Evolutionary conservation across 441 rosid genomes (phyloP).

Genomic region (Gossypium gossypioides): DNA sequence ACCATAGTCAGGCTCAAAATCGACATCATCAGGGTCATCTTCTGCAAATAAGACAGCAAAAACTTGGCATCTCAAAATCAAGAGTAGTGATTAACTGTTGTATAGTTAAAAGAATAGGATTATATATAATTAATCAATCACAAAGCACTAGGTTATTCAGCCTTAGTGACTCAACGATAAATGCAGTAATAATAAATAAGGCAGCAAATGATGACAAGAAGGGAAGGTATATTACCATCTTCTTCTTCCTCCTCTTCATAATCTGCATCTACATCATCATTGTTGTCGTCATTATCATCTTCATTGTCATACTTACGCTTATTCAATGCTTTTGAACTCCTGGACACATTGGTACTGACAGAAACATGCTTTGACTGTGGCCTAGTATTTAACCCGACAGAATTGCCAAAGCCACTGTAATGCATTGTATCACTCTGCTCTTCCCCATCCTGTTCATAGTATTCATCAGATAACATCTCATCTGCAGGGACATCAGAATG

Average conservation of each 20-base stretch:
- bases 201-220: neutral
- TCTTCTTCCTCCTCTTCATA: constrained; percentile 76
- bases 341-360: constrained; percentile 32
- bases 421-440: constrained; percentile 69
- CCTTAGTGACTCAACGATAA: neutral
- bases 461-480: constrained; percentile 98
- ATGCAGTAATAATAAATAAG: neutral
- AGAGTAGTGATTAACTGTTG: constrained; percentile 3
- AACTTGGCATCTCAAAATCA: constrained; percentile 12
- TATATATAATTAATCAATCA: neutral
- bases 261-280: constrained; percentile 58
- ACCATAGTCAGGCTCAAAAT: constrained; percentile 71
- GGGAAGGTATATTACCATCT: constrained; percentile 53
- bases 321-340: constrained; percentile 46
- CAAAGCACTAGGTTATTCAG: neutral
- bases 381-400: constrained; percentile 46
- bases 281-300: constrained; percentile 24
- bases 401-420: constrained; percentile 45
- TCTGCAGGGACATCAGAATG: constrained; percentile 86
- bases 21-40: constrained; percentile 97
- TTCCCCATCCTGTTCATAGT: constrained; percentile 98
- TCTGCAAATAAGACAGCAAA: constrained; percentile 39
- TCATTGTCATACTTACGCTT: constrained; percentile 27
- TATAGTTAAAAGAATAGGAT: neutral
- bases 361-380: constrained; percentile 39